Evolutionary conservation across 2,329 filamentous ascomycete species (phyloP).

Genomic region (Balansia obtecta): DNA sequence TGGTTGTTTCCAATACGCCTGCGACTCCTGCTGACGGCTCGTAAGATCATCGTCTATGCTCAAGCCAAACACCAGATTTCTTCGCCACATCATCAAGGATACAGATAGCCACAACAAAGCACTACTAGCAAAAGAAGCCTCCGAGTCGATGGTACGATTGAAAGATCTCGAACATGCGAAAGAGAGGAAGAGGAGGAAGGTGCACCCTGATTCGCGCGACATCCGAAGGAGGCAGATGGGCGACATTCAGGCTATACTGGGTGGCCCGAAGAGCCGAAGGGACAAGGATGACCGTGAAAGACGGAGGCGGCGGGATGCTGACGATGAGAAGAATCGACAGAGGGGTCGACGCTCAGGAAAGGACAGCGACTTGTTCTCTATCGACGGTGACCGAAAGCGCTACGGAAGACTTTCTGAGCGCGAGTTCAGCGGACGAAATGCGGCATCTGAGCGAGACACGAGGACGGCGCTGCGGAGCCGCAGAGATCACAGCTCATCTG

Average conservation of each 20-base stretch:
- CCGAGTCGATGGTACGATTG: slow-evolving; percentile 63
- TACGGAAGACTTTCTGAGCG: slow-evolving; percentile 15
- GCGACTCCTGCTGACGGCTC: neutral
- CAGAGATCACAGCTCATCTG: neutral
- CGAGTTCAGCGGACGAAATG: slow-evolving; percentile 8
- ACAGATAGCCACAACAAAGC: slow-evolving; percentile 84
- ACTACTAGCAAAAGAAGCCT: slow-evolving; percentile 69
- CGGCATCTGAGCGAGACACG: slow-evolving; percentile 5
- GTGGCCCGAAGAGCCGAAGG: slow-evolving; percentile 26
- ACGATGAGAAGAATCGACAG: slow-evolving; percentile 8
- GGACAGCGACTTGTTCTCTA: neutral
- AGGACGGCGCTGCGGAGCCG: neutral
- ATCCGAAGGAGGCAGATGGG: slow-evolving; percentile 46
- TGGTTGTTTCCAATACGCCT: neutral
- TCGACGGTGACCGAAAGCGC: slow-evolving; percentile 5
- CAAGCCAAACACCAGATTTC: slow-evolving; percentile 84
- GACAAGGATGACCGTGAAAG: neutral
- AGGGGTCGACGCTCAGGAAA: neutral
- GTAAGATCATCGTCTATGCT: slow-evolving; percentile 53
- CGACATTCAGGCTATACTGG: slow-evolving; percentile 46
- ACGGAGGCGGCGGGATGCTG: slow-evolving; percentile 8
- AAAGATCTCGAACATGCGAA: slow-evolving; percentile 42
- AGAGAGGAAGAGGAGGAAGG: slow-evolving; percentile 29
- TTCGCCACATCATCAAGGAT: slow-evolving; percentile 77
- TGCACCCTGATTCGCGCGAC: slow-evolving; percentile 34